phyloP scores from a whole-genome alignment of 306 rosid species.

The Ziziphus jujuba region DNA sequence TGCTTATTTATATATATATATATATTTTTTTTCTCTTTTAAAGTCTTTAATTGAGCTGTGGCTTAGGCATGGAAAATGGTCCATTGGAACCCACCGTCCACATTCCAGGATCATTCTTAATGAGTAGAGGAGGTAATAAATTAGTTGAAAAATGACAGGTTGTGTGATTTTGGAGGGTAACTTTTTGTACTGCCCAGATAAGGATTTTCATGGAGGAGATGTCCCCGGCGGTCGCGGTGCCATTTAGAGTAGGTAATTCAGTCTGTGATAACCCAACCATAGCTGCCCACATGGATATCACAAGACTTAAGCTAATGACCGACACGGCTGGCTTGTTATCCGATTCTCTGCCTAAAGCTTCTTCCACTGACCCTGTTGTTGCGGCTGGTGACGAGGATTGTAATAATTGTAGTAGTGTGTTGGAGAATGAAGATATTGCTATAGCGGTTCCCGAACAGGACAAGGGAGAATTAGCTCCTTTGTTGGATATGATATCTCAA shows the following conservation, averaged over 20 bases:
- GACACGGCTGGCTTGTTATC: slow-evolving; percentile 53
- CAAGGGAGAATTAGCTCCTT: slow-evolving; percentile 29
- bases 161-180: slow-evolving; percentile 48
- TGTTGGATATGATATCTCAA: slow-evolving; percentile 51
- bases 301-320: slow-evolving; percentile 70
- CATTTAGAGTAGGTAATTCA: slow-evolving; percentile 75
- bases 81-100: slow-evolving; percentile 42
- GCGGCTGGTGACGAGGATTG: slow-evolving; percentile 46
- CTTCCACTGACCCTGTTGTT: slow-evolving; percentile 44
- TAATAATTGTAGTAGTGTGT: slow-evolving; percentile 41
- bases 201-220: slow-evolving; percentile 81
- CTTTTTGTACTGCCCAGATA: slow-evolving; percentile 54
- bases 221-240: slow-evolving; percentile 58
- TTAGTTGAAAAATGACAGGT: slow-evolving; percentile 69
- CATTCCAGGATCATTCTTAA: slow-evolving; percentile 52
- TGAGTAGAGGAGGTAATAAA: slow-evolving; percentile 43
- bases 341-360: slow-evolving; percentile 51
- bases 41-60: slow-evolving; percentile 32
- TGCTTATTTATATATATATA: too few species aligned
- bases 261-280: slow-evolving; percentile 64
- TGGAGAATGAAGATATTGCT: slow-evolving; percentile 43
- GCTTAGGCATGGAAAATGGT: slow-evolving; percentile 63
- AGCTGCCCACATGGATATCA: slow-evolving; percentile 61
- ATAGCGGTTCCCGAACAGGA: slow-evolving; percentile 34
- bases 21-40: too few species aligned